Percentiles rank a stretch among this genome's conserved stretches.
These are phyloP conservation scores for Tetrahymena elliotti DNA, from an alignment of 73 alveolate genomes.

Conservation along the genomic window DNA sequence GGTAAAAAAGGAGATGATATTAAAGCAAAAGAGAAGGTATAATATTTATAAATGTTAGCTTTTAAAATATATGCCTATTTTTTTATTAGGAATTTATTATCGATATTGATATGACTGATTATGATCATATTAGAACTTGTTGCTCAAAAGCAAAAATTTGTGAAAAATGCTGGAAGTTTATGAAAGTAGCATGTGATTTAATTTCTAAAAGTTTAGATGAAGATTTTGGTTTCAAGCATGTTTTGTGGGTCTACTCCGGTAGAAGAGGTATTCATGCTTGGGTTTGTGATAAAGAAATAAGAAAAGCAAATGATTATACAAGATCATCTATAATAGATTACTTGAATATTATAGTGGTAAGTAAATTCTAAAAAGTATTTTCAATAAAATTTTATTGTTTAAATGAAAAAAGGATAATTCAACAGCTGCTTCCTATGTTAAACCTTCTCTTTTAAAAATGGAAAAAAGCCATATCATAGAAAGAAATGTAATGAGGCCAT, in stretches of 20 bases:
- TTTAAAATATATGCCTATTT: neutral
- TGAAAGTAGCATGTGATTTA: constrained; percentile 79
- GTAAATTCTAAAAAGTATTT: constrained; percentile 9
- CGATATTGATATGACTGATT: constrained; percentile 97
- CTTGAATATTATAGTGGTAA: constrained; percentile 24
- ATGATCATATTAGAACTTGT: constrained; percentile 95
- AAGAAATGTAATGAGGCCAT: neutral
- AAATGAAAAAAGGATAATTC: neutral
- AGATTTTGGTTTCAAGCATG: constrained; percentile 84
- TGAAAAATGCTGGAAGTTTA: constrained; percentile 90
- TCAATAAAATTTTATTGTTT: neutral
- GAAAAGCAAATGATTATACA: constrained; percentile 71
- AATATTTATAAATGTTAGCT: neutral
- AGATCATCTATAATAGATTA: constrained; percentile 86
- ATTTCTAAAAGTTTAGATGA: constrained; percentile 63
- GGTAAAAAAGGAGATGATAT: constrained; percentile 54
- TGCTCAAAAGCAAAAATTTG: constrained; percentile 93
- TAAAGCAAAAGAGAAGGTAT: constrained; percentile 55
- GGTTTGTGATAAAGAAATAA: constrained; percentile 89
- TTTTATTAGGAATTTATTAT: constrained; percentile 87
- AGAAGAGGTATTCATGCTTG: constrained; percentile 99
- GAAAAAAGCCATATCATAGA: neutral
- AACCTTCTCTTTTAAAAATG: neutral
- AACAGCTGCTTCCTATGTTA: neutral
- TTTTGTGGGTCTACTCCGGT: constrained; percentile 94